A percentile compares a stretch with the other conserved stretches of the same genome.
Conservation (phyloP, 2,329 filamentous ascomycete species). For the Lizonia empirigonia region DNA sequence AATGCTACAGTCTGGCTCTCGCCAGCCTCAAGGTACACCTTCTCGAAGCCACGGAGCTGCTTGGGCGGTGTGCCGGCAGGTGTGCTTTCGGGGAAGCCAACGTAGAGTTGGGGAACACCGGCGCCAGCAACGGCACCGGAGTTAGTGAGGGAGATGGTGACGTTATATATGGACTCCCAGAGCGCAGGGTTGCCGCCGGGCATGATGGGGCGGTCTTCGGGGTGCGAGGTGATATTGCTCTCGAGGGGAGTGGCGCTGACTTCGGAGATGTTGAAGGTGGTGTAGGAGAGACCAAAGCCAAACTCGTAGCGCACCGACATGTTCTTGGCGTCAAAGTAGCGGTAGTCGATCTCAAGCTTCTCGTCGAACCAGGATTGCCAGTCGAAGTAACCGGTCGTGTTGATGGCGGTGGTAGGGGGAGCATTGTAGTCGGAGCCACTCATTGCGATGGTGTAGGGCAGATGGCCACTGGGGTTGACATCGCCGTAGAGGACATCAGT, state of each 20-base stretch:
- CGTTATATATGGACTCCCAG: slow-evolving; percentile 71
- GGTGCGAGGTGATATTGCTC: slow-evolving; percentile 65
- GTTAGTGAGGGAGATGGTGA: slow-evolving; percentile 72
- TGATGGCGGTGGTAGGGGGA: slow-evolving; percentile 49
- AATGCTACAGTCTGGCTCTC: slow-evolving; percentile 68
- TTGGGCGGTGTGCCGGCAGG: slow-evolving; percentile 62
- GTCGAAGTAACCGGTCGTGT: slow-evolving; percentile 48
- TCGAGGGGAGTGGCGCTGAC: slow-evolving; percentile 61
- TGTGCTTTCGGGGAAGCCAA: slow-evolving; percentile 59
- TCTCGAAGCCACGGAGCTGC: slow-evolving; percentile 58
- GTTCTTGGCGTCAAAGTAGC: slow-evolving; percentile 70
- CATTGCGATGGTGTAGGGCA: slow-evolving; percentile 86
- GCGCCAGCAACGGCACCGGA: slow-evolving; percentile 62
- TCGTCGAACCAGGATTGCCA: slow-evolving; percentile 61
- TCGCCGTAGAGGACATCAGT: slow-evolving; percentile 69
- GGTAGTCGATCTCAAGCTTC: slow-evolving; percentile 77
- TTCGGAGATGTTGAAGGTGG: slow-evolving; percentile 74
- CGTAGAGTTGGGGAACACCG: slow-evolving; percentile 63
- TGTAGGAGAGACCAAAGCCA: slow-evolving; percentile 77
- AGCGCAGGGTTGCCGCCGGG: slow-evolving; percentile 56
- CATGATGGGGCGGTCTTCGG: slow-evolving; percentile 52
- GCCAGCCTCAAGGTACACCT: slow-evolving; percentile 59
- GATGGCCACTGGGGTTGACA: slow-evolving; percentile 75
- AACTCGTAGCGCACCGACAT: slow-evolving; percentile 78
- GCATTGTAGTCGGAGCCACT: slow-evolving; percentile 68